Conservation (phyloP, 108 stramenopile species). For the Chaetoceros tenuissimus region DNA sequence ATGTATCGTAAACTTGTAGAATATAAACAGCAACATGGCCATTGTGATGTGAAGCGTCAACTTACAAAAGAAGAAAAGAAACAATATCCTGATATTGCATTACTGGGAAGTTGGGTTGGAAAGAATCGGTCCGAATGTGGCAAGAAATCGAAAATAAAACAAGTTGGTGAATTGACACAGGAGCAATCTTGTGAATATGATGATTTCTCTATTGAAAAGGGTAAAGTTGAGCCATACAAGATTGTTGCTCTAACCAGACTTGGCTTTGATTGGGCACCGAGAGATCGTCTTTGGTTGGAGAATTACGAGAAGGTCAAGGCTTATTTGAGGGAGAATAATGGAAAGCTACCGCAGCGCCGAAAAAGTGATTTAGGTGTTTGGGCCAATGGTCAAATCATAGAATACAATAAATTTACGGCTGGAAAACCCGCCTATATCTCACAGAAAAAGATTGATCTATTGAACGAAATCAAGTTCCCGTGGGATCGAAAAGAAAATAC, state of each 20-base stretch:
- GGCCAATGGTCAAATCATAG: slow-evolving; percentile 25
- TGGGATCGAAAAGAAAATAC: neutral
- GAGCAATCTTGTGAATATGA: no score
- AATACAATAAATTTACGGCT: slow-evolving; percentile 14
- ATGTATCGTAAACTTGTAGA: slow-evolving; percentile 14
- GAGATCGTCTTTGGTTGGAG: slow-evolving; percentile 25
- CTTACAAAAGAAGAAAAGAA: neutral
- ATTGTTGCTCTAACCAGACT: slow-evolving; percentile 17
- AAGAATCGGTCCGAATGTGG: neutral
- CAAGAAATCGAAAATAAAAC: neutral
- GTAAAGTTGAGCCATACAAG: slow-evolving; percentile 22
- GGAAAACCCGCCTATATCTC: slow-evolving; percentile 21
- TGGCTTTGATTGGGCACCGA: slow-evolving; percentile 29
- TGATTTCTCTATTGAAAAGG: neutral
- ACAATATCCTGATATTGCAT: neutral
- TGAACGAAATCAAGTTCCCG: slow-evolving; percentile 20
- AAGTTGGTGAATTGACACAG: neutral
- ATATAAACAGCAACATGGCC: slow-evolving; percentile 18
- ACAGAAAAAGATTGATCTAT: slow-evolving; percentile 26
- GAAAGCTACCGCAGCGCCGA: slow-evolving; percentile 17
- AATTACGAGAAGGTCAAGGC: slow-evolving; percentile 21
- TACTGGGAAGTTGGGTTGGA: neutral
- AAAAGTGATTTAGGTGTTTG: slow-evolving; percentile 21
- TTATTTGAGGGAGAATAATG: slow-evolving; percentile 14
- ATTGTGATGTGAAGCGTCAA: slow-evolving; percentile 8